Evolutionary conservation across 345 rosid genomes (phyloP).

Genomic region (Dipteronia sinensis): DNA sequence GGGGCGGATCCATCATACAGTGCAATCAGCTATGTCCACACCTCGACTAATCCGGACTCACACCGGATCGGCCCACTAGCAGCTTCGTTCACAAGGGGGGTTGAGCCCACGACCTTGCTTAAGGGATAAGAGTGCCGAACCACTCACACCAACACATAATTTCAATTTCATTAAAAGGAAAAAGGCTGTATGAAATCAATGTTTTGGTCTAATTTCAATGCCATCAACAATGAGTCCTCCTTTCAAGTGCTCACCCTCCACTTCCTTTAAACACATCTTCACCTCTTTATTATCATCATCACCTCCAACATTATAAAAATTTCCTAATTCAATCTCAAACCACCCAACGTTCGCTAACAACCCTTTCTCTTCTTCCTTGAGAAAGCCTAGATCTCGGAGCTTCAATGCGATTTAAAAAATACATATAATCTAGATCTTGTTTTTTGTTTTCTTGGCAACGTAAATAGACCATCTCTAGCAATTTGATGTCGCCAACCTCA

Average conservation of each 20-base stretch:
- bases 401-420: conserved; percentile 22
- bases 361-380: conserved; percentile 4
- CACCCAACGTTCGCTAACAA: conserved; percentile 37
- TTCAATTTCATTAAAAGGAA: too few species aligned
- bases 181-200: too few species aligned
- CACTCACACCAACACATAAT: too few species aligned
- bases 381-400: conserved; percentile 11
- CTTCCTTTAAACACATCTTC: conserved; percentile 39
- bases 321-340: conserved; percentile 53
- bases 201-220: conserved; percentile 39
- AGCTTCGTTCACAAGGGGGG: too few species aligned
- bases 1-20: too few species aligned
- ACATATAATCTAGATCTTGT: not conserved
- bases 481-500: conserved; percentile 19
- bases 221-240: conserved; percentile 56
- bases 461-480: conserved; percentile 28
- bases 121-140: too few species aligned
- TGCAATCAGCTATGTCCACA: too few species aligned
- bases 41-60: too few species aligned
- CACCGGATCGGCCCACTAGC: too few species aligned
- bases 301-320: conserved; percentile 33
- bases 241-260: conserved; percentile 46
- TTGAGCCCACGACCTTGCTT: too few species aligned
- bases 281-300: conserved; percentile 14
- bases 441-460: conserved; percentile 30